Evolutionary conservation across 2,329 filamentous ascomycete genomes (phyloP), one percentile per base, ranked within the genome.

Genomic region (Verticillium tricorpus): DNA sequence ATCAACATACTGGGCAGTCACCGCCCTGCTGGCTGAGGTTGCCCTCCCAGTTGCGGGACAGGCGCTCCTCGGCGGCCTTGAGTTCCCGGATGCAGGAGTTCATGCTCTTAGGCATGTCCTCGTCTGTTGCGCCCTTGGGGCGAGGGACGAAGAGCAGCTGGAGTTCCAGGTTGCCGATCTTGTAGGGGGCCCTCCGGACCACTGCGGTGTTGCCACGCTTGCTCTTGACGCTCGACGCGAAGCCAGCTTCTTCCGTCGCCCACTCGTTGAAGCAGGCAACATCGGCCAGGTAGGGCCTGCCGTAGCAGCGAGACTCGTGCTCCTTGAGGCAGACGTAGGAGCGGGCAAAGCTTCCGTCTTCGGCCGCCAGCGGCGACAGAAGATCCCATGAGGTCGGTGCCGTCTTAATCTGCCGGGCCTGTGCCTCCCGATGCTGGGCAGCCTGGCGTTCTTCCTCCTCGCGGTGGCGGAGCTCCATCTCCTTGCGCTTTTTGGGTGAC

Each of bases 91-190:
- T 90, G 74, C 93, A 97, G 54, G 92, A 91, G 76, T 95, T 96
- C 93, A 99, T 97, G 80, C 93, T 97, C 87, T 98, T 98, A 60
- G 95, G 95, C 92, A 99, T 97, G 68, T 98, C 94, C 17, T 97
- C 93, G 66, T 98, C 95, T 58, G 87, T 88, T 34, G 88, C 84
- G 55, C 90, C 90, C 80, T 92, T 94, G 5, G 95, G 94, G 69
- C 93, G 92, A 0, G 95, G 95, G 1, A 99, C 93, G 71, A 97
- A 99, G 15, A 99, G 82, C 9, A 99, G 84, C 78, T 99, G 95
- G 45, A 99, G 81, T 73, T 97, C 92, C 60, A 99, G 83, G 78
- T 97, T 97, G 67, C 93, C 95, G 70, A 99, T 88, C 77, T 94
- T 92, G 80, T 99, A 99, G n/a, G 95, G 95, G 14, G 95, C 94